A percentile compares a stretch with the other conserved stretches of the same genome.
These are phyloP conservation scores for Ilyonectria robusta DNA, from an alignment of 2,329 filamentous ascomycete species.

Conservation along the genomic window DNA sequence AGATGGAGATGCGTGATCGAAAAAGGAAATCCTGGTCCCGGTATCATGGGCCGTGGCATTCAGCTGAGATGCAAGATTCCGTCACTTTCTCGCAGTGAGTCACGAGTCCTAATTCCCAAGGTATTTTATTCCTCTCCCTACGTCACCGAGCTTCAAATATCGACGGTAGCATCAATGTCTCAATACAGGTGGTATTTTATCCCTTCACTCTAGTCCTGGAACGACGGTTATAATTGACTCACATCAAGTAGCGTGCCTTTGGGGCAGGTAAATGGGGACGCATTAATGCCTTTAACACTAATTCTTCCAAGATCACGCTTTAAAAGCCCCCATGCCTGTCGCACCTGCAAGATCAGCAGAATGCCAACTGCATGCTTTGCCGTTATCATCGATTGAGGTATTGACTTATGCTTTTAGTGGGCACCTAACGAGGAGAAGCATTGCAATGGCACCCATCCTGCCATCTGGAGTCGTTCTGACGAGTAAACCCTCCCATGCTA, in stretches of 20 bases:
- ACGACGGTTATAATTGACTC: no score
- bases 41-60: conserved; percentile 8
- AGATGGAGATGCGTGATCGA: conserved; percentile 3
- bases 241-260: no score
- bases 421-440: no score
- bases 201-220: no score
- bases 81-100: conserved; percentile 9
- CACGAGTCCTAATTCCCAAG: background rate
- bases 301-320: background rate
- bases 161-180: background rate
- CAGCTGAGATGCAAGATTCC: conserved; percentile 21
- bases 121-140: background rate
- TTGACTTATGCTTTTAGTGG: no score
- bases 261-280: background rate
- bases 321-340: conserved; percentile 1
- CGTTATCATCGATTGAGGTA: no score
- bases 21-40: conserved; percentile 8
- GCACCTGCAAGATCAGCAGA: conserved; percentile 3
- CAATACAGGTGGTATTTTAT: background rate
- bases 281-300: background rate
- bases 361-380: background rate
- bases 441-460: no score
- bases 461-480: no score
- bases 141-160: background rate
- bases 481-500: no score